Evolutionary conservation across 2,329 filamentous ascomycete genomes (phyloP), one percentile per base, ranked within the genome.

Genomic region (Pseudocercospora eumusae): DNA sequence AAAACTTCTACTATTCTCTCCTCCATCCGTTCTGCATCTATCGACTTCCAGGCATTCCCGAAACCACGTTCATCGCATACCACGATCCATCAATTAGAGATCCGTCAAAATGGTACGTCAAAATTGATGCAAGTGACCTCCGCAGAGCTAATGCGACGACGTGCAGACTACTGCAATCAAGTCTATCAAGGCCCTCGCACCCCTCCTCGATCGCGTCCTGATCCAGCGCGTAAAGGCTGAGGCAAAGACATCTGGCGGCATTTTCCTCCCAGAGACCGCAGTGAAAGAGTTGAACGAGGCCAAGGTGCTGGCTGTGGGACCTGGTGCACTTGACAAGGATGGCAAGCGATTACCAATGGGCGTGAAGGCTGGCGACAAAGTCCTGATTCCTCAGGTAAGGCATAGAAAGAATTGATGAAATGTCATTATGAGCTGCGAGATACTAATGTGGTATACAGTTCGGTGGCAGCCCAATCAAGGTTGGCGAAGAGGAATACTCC

Each of bases 201-300:
- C 95, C 67, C 93, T 99, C 71, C 88, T 99, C 80, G 95, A 99
- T 87, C 93, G 95, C 74, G 92, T 99, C 72, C 89, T 99, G 68
- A 92, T 99, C 71, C 95, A 99, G 88, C 92, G 95, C 81, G 82
- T 97, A 82, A 98, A 98, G 84, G 91, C 93, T 75, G 93, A 98
- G 82, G 80, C 92, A 77, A 97, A 97, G 86, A 99, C 95, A 55
- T 92, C 95, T 73, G 88, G 88, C 75, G 95, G 95, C 75, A 96
- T 99, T 85, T 97, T 96, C 85, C 90, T 99, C 69, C 95, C 95
- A 71, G 95, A 99, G 84, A 93, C 89, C 66, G 91, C 89, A 75
- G 92, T 98, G 76, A 96, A 99, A 86, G 95, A 99, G 80, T 86
- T 98, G 77, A 98, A 97, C 81, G 93, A 98, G 84, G 95, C 91